Conservation (phyloP, 2,329 filamentous ascomycete genomes). For the Fusarium praegraminearum region DNA sequence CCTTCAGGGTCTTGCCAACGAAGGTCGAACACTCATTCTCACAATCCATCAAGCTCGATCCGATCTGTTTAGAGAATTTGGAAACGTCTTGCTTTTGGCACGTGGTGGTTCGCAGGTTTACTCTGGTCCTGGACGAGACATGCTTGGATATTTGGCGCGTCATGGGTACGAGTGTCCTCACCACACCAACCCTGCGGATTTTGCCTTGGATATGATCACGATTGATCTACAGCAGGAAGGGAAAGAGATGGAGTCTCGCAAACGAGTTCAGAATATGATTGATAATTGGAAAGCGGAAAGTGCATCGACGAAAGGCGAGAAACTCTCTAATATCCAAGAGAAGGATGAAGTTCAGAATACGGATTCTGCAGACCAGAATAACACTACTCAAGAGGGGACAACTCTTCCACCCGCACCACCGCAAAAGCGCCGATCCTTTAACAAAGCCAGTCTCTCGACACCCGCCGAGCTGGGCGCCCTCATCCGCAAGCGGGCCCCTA, state of each 20-base stretch:
- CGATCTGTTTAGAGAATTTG: slow-evolving; percentile 77
- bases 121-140: slow-evolving; percentile 70
- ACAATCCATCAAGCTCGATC: slow-evolving; percentile 83
- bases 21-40: slow-evolving; percentile 80
- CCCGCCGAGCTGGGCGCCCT: slow-evolving; percentile 79
- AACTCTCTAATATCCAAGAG: slow-evolving; percentile 49
- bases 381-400: background rate
- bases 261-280: slow-evolving; percentile 71
- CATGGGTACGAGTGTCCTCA: slow-evolving; percentile 74
- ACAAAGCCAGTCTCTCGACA: slow-evolving; percentile 65
- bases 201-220: slow-evolving; percentile 81
- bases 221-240: slow-evolving; percentile 76
- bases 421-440: slow-evolving; percentile 56
- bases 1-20: slow-evolving; percentile 74
- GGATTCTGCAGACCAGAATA: background rate
- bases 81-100: slow-evolving; percentile 77
- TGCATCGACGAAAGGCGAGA: slow-evolving; percentile 19
- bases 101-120: slow-evolving; percentile 77
- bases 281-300: slow-evolving; percentile 63
- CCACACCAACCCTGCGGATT: slow-evolving; percentile 82
- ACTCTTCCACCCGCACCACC: slow-evolving; percentile 14
- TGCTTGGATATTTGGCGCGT: slow-evolving; percentile 73
- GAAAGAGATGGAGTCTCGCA: slow-evolving; percentile 71
- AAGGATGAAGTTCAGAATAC: slow-evolving; percentile 44
- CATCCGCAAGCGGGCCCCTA: slow-evolving; percentile 71